Percentiles rank a stretch among this genome's conserved stretches.
Conservation (phyloP, 768 basidiomycete species). For the Macrolepiota dolichaula region DNA sequence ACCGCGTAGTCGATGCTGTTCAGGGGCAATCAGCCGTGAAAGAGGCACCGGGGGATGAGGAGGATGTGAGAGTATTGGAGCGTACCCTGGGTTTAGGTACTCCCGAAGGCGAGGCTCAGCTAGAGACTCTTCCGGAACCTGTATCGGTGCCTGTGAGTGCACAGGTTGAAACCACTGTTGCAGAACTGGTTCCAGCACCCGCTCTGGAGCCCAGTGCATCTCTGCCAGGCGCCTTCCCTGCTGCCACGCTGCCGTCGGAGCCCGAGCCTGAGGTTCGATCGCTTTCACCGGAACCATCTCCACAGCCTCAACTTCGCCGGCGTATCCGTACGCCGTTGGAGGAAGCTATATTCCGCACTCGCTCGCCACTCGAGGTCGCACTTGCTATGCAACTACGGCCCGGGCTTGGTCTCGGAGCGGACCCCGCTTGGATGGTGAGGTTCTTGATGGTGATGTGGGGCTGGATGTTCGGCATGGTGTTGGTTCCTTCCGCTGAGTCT, state of each 20-base stretch:
- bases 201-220: slow-evolving; percentile 17
- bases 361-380: slow-evolving; percentile 59
- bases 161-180: not conserved
- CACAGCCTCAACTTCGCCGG: slow-evolving; percentile 8
- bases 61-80: not conserved
- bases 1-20: not conserved
- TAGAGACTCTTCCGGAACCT: not conserved
- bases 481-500: not conserved
- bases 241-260: slow-evolving; percentile 4
- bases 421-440: slow-evolving; percentile 76
- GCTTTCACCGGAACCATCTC: slow-evolving; percentile 8
- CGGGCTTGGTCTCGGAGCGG: slow-evolving; percentile 65
- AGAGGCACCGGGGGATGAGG: not conserved
- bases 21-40: not conserved
- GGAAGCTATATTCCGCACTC: slow-evolving; percentile 14
- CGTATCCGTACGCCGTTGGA: slow-evolving; percentile 5
- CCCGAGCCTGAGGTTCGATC: not conserved
- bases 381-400: slow-evolving; percentile 78
- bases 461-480: slow-evolving; percentile 63
- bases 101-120: not conserved
- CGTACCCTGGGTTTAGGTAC: not conserved
- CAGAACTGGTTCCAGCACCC: not conserved
- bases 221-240: slow-evolving; percentile 28
- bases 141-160: not conserved
- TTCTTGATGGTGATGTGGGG: slow-evolving; percentile 80